Evolutionary conservation across 495 filamentous ascomycete genomes (phyloP), one percentile per base, ranked within the genome.

Genomic region (Penicillium mononematosum): DNA sequence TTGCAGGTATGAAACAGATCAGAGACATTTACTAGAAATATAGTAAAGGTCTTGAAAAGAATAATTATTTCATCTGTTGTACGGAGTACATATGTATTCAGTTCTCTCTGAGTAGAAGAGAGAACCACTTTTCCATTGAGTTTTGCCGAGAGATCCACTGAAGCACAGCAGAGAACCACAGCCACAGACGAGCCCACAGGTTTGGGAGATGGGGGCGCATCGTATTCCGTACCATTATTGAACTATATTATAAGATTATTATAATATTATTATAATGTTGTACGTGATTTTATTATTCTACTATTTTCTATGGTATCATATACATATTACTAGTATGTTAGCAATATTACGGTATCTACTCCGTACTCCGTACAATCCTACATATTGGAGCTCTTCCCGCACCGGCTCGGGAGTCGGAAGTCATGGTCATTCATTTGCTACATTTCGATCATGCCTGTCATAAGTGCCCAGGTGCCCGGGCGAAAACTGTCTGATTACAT

Each of bases 401-500:
- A 42, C 14, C 10, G 31, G 31, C 14, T 51, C 48, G 34, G 49
- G 22, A 51, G 16, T n/a, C 34, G 44, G 12, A 17, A n/a, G 10
- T 31, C 31, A 31, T 31, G 22, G 34, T 51, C 7, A 53, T 53
- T 53, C 50, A 53, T 53, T 44, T 32, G 39, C 50, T 45, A 34
- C 38, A 53, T 53, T 24, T 20, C 4, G 38, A 36, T 49, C n/a
- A 16, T 49, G 29, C 4, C 39, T 47, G 27, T n/a, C 27, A 48
- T 48, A 31, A 32, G 3, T 3, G 29, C 25, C 6, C 5, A 19
- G 24, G 16, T n/a, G 45, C 4, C 34, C 34, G 14, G 34, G 14
- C 6, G 12, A 38, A 29, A 31, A 34, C n/a, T 34, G 19, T 36
- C 17, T 20, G 31, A n/a, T 70, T 68, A 77, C 75, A 77, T 77